Evolutionary conservation across 148 eudicot species (phyloP), one percentile per base, ranked within the genome.

Genomic region (Arctostaphylos glauca): DNA sequence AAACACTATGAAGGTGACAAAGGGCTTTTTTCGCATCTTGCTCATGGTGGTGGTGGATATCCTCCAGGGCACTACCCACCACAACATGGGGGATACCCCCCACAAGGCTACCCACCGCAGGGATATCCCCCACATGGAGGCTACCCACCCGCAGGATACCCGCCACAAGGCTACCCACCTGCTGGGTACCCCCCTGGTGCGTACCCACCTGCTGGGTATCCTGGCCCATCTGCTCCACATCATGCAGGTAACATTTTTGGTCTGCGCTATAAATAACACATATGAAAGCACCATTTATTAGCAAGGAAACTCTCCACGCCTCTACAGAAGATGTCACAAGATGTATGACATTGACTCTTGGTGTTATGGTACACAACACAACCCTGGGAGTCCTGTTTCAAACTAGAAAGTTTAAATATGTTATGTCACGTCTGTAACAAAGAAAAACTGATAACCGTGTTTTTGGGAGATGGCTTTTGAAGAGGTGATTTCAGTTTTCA

Each of bases 1-100:
- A 89, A 85, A 25, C 80, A 77, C 64, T 92, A 87, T 43, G 84
- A 89, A 74, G 90, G 88, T 78, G 92, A 92, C 80, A 91, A 83
- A 85, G 98, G 98, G 66, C 83, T 90, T 21, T 89, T 92, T 67
- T 88, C 93, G 50, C 88, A 87, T 73, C 83, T 86, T 14, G 86
- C 87, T 86, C 89, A 87, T 7, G 87, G 81, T 1, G 84, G 12
- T 68, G 89, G 88, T 14, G 88, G 91, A 16, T 76, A 86, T 82
- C 89, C 89, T n/a, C 86, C 89, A 1, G 90, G 88, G 19, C 84
- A 83, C 3, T 86, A 92, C 78, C 89, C 88, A 16, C 81, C 84
- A 44, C 84, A 80, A 66, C 87, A 74, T 55, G 85, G 82, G 76
- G 76, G 76, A n/a, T 73, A 73, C 54, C 76, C 76, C 46, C 76